Evolutionary conservation across 352 stramenopile species (phyloP), one percentile per base, ranked within the genome.

Genomic region (Elongisporangium prolatum): DNA sequence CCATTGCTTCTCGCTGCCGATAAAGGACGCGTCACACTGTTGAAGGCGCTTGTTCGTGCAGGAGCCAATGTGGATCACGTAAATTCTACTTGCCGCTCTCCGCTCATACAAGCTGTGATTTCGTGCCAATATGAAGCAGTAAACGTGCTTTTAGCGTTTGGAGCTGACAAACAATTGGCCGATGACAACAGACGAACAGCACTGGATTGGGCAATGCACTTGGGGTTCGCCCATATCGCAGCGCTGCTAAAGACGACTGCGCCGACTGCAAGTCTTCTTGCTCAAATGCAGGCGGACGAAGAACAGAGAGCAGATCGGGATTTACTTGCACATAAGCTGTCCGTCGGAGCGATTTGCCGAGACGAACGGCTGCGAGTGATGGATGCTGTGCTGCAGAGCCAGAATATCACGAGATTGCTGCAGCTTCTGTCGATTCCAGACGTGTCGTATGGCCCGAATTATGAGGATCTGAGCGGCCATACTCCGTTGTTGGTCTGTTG

Each of bases 61-160:
- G 77, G 69, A 17, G 77, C 66, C 5, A 54, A 71, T 57, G 71
- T 77, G 2, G 64, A 88, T 38, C 55, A 60, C 10, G 50, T 61
- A 9, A 77, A 78, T 47, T 5, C 38, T 8, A 44, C 44, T 7
- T 66, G 66, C 17, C 60, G 70, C 14, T 75, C 79, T 4, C 49
- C 75, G 14, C 52, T 89, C 11, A 82, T 85, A 7, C 76, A 89
- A 63, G 77, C 79, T 8, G 63, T 70, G 16, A 61, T 80, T 1
- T 71, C 69, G 0, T 63, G 72, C 11, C 79, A 88, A 25, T 59
- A 66, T 20, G 67, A 79, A 6, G 58, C 69, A 13, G 56, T 69
- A 16, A 65, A 60, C 8, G 65, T 80, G 14, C 56, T 91, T 0
- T 40, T 89, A 10, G 77, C 79, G 0, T 75, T 74, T 54, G 61